phyloP scores from a whole-genome alignment of 257 asterid genomes.

The Phtheirospermum japonicum region DNA sequence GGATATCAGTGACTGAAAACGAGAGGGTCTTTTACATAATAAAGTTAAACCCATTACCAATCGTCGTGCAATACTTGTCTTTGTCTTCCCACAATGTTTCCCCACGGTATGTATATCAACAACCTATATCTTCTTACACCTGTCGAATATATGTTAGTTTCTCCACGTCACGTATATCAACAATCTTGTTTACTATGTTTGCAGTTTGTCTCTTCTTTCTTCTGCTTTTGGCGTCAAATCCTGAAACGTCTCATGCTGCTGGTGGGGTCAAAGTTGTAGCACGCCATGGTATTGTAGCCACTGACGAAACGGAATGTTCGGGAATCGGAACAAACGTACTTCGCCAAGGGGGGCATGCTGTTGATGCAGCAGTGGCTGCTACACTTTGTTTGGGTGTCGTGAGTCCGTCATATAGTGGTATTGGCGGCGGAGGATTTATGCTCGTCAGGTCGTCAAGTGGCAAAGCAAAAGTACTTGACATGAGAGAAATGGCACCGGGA shows the following conservation, averaged over 20 bases:
- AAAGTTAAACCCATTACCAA: neutral
- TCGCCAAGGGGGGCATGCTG: conserved; percentile 44
- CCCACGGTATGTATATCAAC: conserved; percentile 12
- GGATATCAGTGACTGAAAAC: too few species aligned
- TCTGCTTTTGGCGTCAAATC: neutral
- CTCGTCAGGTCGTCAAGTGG: conserved; percentile 36
- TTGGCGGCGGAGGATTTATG: conserved; percentile 60
- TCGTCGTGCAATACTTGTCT: neutral
- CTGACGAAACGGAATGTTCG: conserved; percentile 48
- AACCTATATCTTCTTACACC: neutral
- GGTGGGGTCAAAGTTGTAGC: conserved; percentile 27
- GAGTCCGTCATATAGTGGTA: conserved; percentile 46
- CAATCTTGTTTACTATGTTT: too few species aligned
- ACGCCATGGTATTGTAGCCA: conserved; percentile 38
- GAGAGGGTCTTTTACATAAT: neutral
- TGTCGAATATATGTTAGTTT: neutral
- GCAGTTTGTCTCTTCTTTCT: conserved; percentile 12
- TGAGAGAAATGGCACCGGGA: conserved; percentile 52
- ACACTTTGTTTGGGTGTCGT: conserved; percentile 53
- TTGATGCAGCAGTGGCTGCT: conserved; percentile 59
- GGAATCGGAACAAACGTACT: conserved; percentile 39
- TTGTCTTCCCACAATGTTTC: conserved; percentile 17
- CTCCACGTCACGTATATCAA: too few species aligned
- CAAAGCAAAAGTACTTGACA: conserved; percentile 39
- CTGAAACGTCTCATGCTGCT: too few species aligned